Evolutionary conservation across 164 flowering plant species (phyloP), one percentile per base, ranked within the genome.

Genomic region (Cinnamomum micranthum): DNA sequence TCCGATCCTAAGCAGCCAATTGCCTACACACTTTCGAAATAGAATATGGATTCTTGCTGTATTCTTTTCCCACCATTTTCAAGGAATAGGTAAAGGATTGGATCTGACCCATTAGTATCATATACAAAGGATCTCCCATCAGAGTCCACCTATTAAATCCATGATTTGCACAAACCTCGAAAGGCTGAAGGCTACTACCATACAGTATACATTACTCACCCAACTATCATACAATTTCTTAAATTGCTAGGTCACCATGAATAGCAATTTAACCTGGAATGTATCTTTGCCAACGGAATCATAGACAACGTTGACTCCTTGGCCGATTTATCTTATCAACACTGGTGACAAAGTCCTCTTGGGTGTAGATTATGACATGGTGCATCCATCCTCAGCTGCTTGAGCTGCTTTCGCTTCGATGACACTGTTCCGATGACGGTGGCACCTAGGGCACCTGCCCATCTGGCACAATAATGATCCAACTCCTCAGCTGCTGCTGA

Each of bases 401-500:
- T 92, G 97, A 31, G 82, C 86, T 33, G 95, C 97, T 76, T 95
- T 92, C 81, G 89, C 95, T 76, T 86, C 81, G 17, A 89, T 58
- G 97, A 91, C 72, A 95, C 97, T 33, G 97, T 90, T 47, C 98
- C 97, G 73, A 95, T 91, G 11, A 95, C 97, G 60, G 93, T 92
- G 70, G 98, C 98, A 69, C 95, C 96, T 55, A 92, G 91, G 50
- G 96, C 89, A 75, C 84, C 88, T 33, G 94, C 95, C 97, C 97
- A 92, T n/a, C 71, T 95, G 97, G 87, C 97, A 92, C 65, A 95
- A 75, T 33, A 94, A 78, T 67, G 95, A 92, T 28, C 97, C 98
- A 74, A 88, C 90, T 74, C 98, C 98, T 73, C 98, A 76, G 97
- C 98, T 79, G 98, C 96, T 52, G 97, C 97, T 94, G 98, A 69